Base-by-base conservation (phyloP, 495 filamentous ascomycete species). In the Trichoderma erinaceum region DNA sequence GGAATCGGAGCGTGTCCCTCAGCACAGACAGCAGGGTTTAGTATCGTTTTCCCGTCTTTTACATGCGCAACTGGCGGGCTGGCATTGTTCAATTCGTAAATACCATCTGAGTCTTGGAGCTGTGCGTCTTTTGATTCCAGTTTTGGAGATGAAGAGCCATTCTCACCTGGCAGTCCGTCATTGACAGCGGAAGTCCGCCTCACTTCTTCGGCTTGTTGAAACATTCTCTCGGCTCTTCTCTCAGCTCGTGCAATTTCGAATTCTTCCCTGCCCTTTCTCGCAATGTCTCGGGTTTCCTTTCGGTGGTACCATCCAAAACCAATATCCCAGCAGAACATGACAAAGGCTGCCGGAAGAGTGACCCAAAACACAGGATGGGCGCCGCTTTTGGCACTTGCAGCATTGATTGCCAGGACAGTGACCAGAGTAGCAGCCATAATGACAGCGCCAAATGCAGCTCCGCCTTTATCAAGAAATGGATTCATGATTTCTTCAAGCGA, bases 401-500 rank as follows among this genome's bases (percentile, higher is more conserved):
- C 87, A 68, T 90, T 90, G 3, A 89, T 66, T 0, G 79, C 83
- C 29, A 90, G 78, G 5, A 88, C 73, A 1, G 84, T 85, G 66
- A 87, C 77, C 23, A 90, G 79, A 0, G 86, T 87, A 0, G 81
- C 78, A 6, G 86, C 79, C 86, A 90, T 89, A 67, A 90, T 79
- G 43, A 85, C 52, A 3, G 78, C 84, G 23, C 86, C 87, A 64
- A 89, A 88, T 0, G 77, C 77, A 1, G 88, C 88, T 38, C 88
- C 83, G 13, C 75, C 73, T 72, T 86, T 88, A 72, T 90, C 88
- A 15, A 90, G 69, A 71, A 87, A 90, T 1, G 88, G 88, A 69
- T 90, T 89, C 84, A 90, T 85, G 73, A 90, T 87, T 72, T 89
- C 87, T 72, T 88, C 87, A 0, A 90, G 78, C 0, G 85, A 86